Percentiles rank a stretch among this genome's conserved stretches.
These are phyloP conservation scores for Umbelopsis sp. DNA, from an alignment of 192 early-diverging fungal genomes.

Conservation along the genomic window DNA sequence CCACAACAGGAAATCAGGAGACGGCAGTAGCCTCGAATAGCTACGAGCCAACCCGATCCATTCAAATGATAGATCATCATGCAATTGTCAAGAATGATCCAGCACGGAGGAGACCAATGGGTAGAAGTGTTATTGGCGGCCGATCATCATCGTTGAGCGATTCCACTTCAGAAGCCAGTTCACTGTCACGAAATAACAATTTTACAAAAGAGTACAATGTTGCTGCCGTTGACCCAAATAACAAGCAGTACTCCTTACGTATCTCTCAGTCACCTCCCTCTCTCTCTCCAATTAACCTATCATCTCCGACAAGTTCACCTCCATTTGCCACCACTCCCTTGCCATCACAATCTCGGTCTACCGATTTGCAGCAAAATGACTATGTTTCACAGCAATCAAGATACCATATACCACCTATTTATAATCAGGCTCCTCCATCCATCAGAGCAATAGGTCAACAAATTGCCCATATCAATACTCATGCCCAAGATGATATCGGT, in stretches of 20 bases:
- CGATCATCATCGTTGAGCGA: slow-evolving; percentile 21
- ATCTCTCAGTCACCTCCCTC: neutral
- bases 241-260: neutral
- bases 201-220: neutral
- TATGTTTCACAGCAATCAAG: neutral
- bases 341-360: neutral
- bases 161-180: slow-evolving; percentile 4
- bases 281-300: neutral
- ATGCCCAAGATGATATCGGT: neutral
- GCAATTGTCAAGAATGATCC: neutral
- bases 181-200: slow-evolving; percentile 3
- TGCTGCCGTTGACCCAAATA: neutral
- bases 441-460: slow-evolving; percentile 10
- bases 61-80: slow-evolving; percentile 4
- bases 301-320: slow-evolving; percentile 8
- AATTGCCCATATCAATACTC: slow-evolving; percentile 3
- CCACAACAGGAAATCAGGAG: slow-evolving; percentile 20
- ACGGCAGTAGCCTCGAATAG: neutral
- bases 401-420: slow-evolving; percentile 13
- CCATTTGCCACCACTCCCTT: slow-evolving; percentile 14
- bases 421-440: slow-evolving; percentile 14
- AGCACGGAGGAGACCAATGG: neutral
- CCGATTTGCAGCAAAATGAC: neutral
- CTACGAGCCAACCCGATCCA: neutral
- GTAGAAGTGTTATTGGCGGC: neutral